Base-by-base conservation (phyloP, 805 yeast genomes). In the Ogataea paraovalis region DNA sequence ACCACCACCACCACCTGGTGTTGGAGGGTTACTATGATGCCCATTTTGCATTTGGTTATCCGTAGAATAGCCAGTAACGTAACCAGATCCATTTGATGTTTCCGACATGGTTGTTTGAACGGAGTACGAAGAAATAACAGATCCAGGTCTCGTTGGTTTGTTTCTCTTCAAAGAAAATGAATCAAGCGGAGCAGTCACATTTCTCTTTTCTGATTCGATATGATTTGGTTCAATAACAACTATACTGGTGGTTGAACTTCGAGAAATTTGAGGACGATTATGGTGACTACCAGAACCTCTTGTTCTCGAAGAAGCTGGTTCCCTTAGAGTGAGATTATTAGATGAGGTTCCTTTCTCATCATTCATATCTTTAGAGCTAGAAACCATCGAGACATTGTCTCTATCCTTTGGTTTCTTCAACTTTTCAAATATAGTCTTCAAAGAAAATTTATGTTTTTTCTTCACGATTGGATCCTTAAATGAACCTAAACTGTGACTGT, bases 41-140 rank as follows among this genome's bases (percentile, higher is more conserved):
- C 45, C 45, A 28, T 22, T 41, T 23, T 39, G 41, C 25, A 28
- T 40, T 39, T 49, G 47, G 19, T 52, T 58, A 39, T 68, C 72
- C 0, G 71, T 66, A 2, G 71, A 67, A 46, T 66, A 66, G 3
- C 70, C 67, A 1, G 71, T 65, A 25, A 59, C 58, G 48, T 67
- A 65, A 0, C 67, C 71, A 2, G 72, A 67, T 0, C 69, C 71
- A 44, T 77, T 75, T 0, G 83, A 77, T 38, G 74, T 71, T 46
- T 79, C 83, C 0, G 84, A 79, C 36, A 71, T 64, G 3, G 73
- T 71, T 0, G 82, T 75, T 65, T 74, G 66, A 2, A 71, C 60
- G 0, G 82, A 76, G 45, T 72, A 72, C 20, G 78, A 74, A 0
- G 85, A 80, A 1, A 79, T 59, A 36, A 73, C 70, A 1, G 85